These are phyloP conservation scores for Pisolithus tinctorius DNA, from an alignment of 768 basidiomycete genomes.

Conservation along the genomic window DNA sequence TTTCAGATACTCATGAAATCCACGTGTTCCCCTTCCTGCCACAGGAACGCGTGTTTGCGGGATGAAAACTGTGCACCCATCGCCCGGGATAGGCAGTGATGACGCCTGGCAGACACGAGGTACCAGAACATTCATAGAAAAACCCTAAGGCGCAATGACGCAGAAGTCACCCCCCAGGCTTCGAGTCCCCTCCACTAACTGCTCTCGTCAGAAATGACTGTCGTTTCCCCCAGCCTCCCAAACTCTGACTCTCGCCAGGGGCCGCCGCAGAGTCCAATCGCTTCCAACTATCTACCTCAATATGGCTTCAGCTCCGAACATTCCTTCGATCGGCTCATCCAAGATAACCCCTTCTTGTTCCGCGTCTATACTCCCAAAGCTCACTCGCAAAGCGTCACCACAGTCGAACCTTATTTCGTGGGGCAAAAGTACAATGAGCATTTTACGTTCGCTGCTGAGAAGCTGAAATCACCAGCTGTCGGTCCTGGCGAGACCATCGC, in stretches of 20 bases:
- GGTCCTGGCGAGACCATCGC: conserved; percentile 26
- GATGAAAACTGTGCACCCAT: conserved; percentile 4
- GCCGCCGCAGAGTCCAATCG: conserved; percentile 16
- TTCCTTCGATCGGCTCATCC: conserved; percentile 54
- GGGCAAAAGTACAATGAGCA: conserved; percentile 56
- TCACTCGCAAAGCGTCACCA: conserved; percentile 45
- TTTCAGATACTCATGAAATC: conserved; percentile 1
- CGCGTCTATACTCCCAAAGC: conserved; percentile 74
- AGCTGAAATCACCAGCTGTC: conserved; percentile 27
- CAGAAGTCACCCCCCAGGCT: background rate
- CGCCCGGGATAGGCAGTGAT: conserved; percentile 24
- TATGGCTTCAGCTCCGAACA: conserved; percentile 63
- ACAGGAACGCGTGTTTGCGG: conserved; percentile 7
- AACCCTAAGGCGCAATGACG: conserved; percentile 8
- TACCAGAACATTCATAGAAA: conserved; percentile 18
- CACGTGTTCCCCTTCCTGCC: conserved; percentile 18
- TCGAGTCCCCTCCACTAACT: conserved; percentile 7
- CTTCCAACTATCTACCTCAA: conserved; percentile 46
- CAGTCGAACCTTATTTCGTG: conserved; percentile 58
- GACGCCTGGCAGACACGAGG: conserved; percentile 29
- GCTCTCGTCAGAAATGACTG: conserved; percentile 19
- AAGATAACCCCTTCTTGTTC: conserved; percentile 69
- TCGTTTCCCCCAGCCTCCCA: conserved; percentile 6
- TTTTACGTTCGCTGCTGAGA: conserved; percentile 30
- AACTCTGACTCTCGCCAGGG: conserved; percentile 10